Evolutionary conservation across 1,284 basidiomycete genomes (phyloP), one percentile per base, ranked within the genome.

Genomic region (Pseudozyma hubeiensis): DNA sequence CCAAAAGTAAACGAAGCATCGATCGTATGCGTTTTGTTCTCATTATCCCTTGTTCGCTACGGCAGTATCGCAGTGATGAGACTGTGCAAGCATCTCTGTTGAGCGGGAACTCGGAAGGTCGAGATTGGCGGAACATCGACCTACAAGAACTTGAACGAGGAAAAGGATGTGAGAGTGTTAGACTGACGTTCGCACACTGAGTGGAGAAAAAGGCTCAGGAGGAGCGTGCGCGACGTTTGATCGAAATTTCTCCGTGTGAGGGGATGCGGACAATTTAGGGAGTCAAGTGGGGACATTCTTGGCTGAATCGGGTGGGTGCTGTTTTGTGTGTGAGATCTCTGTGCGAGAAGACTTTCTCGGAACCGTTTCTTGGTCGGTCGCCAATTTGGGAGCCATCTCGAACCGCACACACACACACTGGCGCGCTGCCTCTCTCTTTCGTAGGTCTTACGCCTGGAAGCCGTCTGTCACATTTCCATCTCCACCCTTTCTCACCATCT

Each of bases 1-100:
- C 55, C 64, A 55, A 67, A 73, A 73, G 40, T 37, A 44, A 44
- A 19, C 43, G 52, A 71, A 62, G 68, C 68, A 71, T 65, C 57
- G 24, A 33, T 47, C 54, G 47, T 55, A 59, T 71, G 68, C 63
- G 50, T 53, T 53, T 71, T 65, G 58, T 56, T 47, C 55, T 37
- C 40, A 41, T 41, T 16, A 16, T 16, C 2, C 13, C n/a, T 13
- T 41, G 7, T n/a, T 13, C 40, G 7, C 13, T 7, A 41, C 35
- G 35, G 35, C 24, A 24, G 24, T 24, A 24, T 24, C 24, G 24
- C 24, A 24, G 24, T 24, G 24, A 4, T 2, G 24, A 24, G 24
- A 24, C 24, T 24, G 24, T 24, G 24, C 24, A 24, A 24, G 24
- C 24, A 24, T 24, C 24, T 24, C 24, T 24, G 24, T 24, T 24